Conservation (phyloP, 257 asterid genomes). For the Schizonepeta tenuifolia region DNA sequence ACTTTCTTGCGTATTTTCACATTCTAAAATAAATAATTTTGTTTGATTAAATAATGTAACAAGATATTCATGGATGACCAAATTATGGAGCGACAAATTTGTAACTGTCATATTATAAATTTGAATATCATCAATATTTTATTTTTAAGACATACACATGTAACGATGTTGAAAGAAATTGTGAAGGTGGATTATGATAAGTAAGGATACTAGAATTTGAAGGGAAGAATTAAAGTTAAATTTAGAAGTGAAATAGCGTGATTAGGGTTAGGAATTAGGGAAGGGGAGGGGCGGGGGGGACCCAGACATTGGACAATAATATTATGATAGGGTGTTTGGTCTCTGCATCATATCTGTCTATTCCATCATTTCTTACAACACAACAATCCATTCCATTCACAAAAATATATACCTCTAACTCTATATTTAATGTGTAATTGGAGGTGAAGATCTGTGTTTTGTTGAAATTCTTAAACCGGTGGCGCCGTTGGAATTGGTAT, state of each 20-base stretch:
- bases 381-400: neutral
- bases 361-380: neutral
- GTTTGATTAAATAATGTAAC: too few relatives aligned
- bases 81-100: too few relatives aligned
- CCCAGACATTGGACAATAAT: neutral
- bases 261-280: neutral
- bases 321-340: neutral
- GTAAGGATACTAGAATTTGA: too few relatives aligned
- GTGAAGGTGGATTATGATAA: too few relatives aligned
- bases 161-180: too few relatives aligned
- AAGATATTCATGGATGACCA: too few relatives aligned
- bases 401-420: neutral
- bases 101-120: too few relatives aligned
- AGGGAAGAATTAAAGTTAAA: too few relatives aligned
- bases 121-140: too few relatives aligned
- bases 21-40: too few relatives aligned
- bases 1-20: too few relatives aligned
- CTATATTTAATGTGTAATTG: neutral
- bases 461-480: neutral
- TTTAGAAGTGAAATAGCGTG: neutral
- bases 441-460: conserved; percentile 2
- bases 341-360: neutral
- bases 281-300: neutral
- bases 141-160: too few relatives aligned
- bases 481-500: conserved; percentile 19